Evolutionary conservation across 495 filamentous ascomycete genomes (phyloP), one percentile per base, ranked within the genome.

Genomic region (Pyronema omphalodes): DNA sequence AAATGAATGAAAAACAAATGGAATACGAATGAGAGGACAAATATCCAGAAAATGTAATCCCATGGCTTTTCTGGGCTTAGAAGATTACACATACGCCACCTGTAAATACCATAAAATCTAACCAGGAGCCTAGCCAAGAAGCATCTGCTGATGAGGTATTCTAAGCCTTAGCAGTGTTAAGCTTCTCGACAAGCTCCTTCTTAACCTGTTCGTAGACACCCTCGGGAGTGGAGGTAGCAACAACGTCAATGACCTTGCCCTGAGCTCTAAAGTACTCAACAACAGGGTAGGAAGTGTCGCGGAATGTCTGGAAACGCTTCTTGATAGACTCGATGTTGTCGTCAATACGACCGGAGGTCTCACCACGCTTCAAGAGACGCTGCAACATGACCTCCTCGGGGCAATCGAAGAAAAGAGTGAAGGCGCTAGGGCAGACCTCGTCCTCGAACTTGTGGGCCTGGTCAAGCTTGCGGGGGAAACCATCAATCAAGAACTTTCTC

Each of bases 251-350:
- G 18, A 96, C 88, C 68, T 82, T 83, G 44, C 74, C 77, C 69
- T 88, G 70, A 56, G 70, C 71, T 70, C 82, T 81, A 69, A 83
- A 96, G 61, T 82, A 77, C 57, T 91, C 75, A 46, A 98, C 88
- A 37, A 95, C 91, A 40, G 91, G 91, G 87, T 96, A 94, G 66
- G 84, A 93, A 3, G 87, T 94, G 68, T 95, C 86, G 29, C 91
- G 72, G 63, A 96, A 98, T 3, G 82, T 88, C 55, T 80, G 76
- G 72, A 98, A 98, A 37, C 91, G 75, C 79, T 98, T 98, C 70
- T 80, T 83, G 68, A 95, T 96, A 60, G 80, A 86, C 71, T 94
- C 91, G 43, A 77, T 80, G 68, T 98, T 98, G 68, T 98, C 91
- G 67, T 98, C 91, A 29, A 82, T 72, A 50, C 91, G 73, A 9